Base-by-base conservation (phyloP, 169 alveolate species). In the Plasmodium berghei region DNA sequence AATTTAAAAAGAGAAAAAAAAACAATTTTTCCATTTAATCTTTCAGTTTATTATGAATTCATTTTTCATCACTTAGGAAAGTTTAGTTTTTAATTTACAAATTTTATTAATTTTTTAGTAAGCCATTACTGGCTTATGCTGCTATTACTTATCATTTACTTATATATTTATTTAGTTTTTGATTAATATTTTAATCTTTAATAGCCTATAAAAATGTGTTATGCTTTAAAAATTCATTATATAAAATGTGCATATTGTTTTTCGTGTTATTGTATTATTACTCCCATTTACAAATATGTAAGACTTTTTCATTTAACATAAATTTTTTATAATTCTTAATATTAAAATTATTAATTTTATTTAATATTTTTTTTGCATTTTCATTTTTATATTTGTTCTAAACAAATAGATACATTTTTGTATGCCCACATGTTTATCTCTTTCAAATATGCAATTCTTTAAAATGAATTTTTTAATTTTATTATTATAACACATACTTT, bases 151-250 rank as follows among this genome's bases (percentile, higher is more conserved):
- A 52, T 52, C 20, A 4, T 58, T 16, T 58, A 58, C 42, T 9
- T 58, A 58, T 14, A 3, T 52, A 52, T 52, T 52, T 14, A 14
- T 58, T 58, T 9, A 24, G 20, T 58, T 58, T 58, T 56, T 58
- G 0, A 58, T 12, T 58, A 34, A 34, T 34, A n/a, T 58, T 58
- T 58, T 58, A 58, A 58, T 58, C 26, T 58, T 58, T 58, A n/a
- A 58, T 14, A 58, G 18, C 10, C 5, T 24, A 9, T 24, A 58
- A n/a, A 12, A 58, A 18, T 12, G 66, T 18, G n/a, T 58, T 12
- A 34, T 34, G 8, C 42, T 34, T 34, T 34, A 34, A 34, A 34
- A 34, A 34, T 34, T 3, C 42, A 34, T 34, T 34, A 34, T 34
- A 34, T 34, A 34, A 2, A 34, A 34, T 34, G 42, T 34, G 5